phyloP scores from a whole-genome alignment of 2,329 filamentous ascomycete genomes.

The Phaeosphaeriaceae sp. region DNA sequence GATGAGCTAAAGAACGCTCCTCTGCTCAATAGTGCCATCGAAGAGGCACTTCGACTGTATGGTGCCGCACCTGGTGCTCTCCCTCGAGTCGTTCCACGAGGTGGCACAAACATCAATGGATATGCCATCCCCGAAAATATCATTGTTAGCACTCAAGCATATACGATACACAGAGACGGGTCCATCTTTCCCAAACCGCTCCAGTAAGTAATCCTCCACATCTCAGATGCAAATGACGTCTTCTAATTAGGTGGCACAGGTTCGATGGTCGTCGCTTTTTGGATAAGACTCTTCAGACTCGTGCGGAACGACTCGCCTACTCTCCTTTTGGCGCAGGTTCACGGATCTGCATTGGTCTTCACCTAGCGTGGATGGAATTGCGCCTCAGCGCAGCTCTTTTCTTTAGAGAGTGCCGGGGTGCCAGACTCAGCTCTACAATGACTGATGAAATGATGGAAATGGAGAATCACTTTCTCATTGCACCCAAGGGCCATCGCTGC shows the following conservation, averaged over 20 bases:
- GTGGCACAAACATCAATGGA: constrained; percentile 43
- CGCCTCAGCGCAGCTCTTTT: constrained; percentile 59
- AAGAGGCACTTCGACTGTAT: constrained; percentile 50
- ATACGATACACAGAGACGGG: constrained; percentile 5
- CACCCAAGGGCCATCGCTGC: constrained; percentile 51
- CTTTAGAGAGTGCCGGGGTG: constrained; percentile 53
- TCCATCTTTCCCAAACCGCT: not conserved
- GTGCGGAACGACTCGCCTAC: constrained; percentile 59
- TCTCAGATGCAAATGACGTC: not conserved
- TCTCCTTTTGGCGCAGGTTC: constrained; percentile 73
- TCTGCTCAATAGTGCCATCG: constrained; percentile 45
- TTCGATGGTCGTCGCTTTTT: constrained; percentile 44
- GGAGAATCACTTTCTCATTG: constrained; percentile 51
- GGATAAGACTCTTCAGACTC: constrained; percentile 17
- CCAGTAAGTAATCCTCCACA: not conserved
- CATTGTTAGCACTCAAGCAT: constrained; percentile 49
- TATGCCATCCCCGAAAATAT: constrained; percentile 45
- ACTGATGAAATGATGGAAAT: constrained; percentile 49
- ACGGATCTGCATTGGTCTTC: constrained; percentile 70
- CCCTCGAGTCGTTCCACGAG: constrained; percentile 44
- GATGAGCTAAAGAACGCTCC: constrained; percentile 38
- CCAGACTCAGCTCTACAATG: constrained; percentile 28
- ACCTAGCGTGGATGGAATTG: constrained; percentile 67
- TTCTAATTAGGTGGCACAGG: constrained; percentile 9
- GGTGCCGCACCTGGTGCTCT: constrained; percentile 45